These are phyloP conservation scores for Melastoma malabathricum DNA, from an alignment of 345 rosid genomes.

Conservation along the genomic window DNA sequence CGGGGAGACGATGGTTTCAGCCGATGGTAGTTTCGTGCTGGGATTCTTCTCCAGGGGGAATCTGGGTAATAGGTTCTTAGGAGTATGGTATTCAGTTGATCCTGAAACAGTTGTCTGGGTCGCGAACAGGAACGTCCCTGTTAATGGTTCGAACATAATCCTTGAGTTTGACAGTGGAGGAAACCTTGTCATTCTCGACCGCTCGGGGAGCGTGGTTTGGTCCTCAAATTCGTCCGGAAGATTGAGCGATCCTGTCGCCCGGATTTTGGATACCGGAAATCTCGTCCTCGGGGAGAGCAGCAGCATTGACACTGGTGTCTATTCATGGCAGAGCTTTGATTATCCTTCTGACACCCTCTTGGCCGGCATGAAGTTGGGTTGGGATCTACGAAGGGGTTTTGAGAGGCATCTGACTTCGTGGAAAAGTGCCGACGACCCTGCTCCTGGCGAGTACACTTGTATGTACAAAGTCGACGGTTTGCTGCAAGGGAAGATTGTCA, in stretches of 20 bases:
- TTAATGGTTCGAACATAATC: constrained; percentile 10
- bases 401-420: constrained; percentile 14
- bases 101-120: constrained; percentile 27
- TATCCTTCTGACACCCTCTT: constrained; percentile 23
- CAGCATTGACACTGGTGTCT: background rate
- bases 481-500: constrained; percentile 7
- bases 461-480: constrained; percentile 1
- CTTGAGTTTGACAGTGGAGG: constrained; percentile 12
- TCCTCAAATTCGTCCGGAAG: constrained; percentile 12
- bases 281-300: constrained; percentile 18
- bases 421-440: constrained; percentile 17
- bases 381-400: constrained; percentile 5
- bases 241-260: constrained; percentile 13
- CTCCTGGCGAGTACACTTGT: constrained; percentile 13
- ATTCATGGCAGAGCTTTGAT: constrained; percentile 36
- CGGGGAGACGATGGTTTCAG: constrained; percentile 6
- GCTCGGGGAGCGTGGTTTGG: constrained; percentile 9
- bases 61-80: constrained; percentile 21
- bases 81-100: constrained; percentile 26
- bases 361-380: constrained; percentile 27
- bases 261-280: constrained; percentile 30
- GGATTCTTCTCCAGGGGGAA: constrained; percentile 9
- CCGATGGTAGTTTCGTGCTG: too few relatives aligned
- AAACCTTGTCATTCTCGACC: constrained; percentile 16
- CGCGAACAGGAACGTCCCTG: constrained; percentile 23